These are phyloP conservation scores for Colletotrichum ledebouriae DNA, from an alignment of 2,329 filamentous ascomycete genomes.

Conservation along the genomic window DNA sequence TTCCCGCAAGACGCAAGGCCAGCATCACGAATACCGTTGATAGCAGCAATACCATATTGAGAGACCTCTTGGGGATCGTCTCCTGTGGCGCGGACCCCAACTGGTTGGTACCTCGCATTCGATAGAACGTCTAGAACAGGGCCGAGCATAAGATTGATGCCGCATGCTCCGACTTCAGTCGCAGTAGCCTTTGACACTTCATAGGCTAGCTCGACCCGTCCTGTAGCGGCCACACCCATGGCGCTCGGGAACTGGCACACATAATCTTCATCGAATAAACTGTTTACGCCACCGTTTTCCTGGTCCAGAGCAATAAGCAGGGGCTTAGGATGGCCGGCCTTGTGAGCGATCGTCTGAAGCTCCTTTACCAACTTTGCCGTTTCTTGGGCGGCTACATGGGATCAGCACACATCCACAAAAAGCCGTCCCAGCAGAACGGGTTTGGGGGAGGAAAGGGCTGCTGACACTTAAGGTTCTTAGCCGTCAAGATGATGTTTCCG, in stretches of 20 bases:
- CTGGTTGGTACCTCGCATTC: conserved; percentile 89
- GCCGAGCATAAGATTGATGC: conserved; percentile 95
- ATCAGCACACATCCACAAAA: conserved; percentile 26
- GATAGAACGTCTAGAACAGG: conserved; percentile 95
- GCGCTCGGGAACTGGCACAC: conserved; percentile 97
- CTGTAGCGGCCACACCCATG: conserved; percentile 96
- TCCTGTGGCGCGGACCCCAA: conserved; percentile 89
- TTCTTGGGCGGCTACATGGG: conserved; percentile 82
- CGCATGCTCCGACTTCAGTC: conserved; percentile 90
- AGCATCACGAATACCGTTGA: conserved; percentile 93
- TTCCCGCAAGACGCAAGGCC: conserved; percentile 92
- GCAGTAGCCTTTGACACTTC: conserved; percentile 94
- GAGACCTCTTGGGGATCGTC: conserved; percentile 97
- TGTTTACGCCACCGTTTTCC: conserved; percentile 98
- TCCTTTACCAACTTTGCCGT: conserved; percentile 90
- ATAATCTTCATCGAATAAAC: conserved; percentile 93
- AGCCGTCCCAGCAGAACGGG: neutral
- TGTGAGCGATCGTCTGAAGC: conserved; percentile 90
- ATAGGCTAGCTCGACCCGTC: conserved; percentile 86
- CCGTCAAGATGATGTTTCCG: conserved; percentile 86
- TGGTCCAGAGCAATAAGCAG: conserved; percentile 93
- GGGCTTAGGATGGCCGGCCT: conserved; percentile 90
- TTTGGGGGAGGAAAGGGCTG: conserved; percentile 21
- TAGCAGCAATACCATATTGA: conserved; percentile 88
- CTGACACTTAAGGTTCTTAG: conserved; percentile 87